A percentile compares a stretch with the other conserved stretches of the same genome.
Evolutionary conservation across 768 basidiomycete species (phyloP).

Genomic region (Rhodotorula toruloides): DNA sequence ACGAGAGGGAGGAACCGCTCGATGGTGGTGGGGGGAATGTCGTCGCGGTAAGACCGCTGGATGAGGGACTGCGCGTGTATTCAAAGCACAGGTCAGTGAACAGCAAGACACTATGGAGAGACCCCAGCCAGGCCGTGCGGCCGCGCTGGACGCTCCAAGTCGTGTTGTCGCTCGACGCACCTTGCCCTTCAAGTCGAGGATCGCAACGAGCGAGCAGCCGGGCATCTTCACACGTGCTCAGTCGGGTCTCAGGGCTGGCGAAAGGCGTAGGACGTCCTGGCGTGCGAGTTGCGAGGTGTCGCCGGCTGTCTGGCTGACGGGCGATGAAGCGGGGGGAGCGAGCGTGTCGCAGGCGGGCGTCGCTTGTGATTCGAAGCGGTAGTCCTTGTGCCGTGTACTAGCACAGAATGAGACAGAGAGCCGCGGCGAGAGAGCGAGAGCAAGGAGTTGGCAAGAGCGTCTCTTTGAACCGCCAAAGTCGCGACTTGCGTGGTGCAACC

Average conservation of each 20-base stretch:
- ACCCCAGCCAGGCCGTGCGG: neutral
- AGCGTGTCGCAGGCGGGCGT: too few species aligned
- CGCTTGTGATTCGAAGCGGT: too few species aligned
- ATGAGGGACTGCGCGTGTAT: slow-evolving; percentile 62
- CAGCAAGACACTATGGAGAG: too few species aligned
- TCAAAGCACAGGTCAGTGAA: neutral
- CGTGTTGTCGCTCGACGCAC: neutral
- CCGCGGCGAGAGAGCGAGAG: too few species aligned
- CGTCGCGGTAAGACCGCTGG: slow-evolving; percentile 92
- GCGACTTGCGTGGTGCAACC: too few species aligned
- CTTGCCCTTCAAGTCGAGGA: slow-evolving; percentile 97
- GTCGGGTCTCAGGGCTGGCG: neutral
- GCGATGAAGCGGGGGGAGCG: too few species aligned
- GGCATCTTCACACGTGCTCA: slow-evolving; percentile 12
- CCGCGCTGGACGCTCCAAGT: neutral
- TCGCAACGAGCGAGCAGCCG: slow-evolving; percentile 65
- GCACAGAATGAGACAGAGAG: too few species aligned
- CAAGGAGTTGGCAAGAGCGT: too few species aligned
- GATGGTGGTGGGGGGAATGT: slow-evolving; percentile 80
- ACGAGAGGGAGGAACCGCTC: slow-evolving; percentile 90
- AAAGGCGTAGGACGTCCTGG: neutral
- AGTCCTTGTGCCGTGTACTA: too few species aligned
- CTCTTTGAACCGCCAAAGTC: too few species aligned
- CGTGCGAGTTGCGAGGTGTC: neutral
- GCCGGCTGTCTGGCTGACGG: too few species aligned